phyloP scores from a whole-genome alignment of 2,329 filamentous ascomycete species.

The Camptophora hylomeconis region DNA sequence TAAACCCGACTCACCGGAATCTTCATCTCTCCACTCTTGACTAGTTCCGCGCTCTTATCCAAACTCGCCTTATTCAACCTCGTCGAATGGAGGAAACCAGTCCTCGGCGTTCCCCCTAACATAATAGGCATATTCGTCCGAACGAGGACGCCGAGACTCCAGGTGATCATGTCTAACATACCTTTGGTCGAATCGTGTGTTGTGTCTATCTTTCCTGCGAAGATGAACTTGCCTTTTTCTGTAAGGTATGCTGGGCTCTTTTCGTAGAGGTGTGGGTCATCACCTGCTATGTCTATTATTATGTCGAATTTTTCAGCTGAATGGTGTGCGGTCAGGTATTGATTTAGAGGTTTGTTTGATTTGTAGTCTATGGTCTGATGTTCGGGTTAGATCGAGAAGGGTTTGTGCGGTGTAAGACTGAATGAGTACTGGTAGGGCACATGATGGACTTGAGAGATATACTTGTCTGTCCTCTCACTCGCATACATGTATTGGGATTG shows the following conservation, averaged over 20 bases:
- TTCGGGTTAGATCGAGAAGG: too few relatives aligned
- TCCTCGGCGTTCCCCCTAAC: conserved; percentile 7
- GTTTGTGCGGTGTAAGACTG: not conserved
- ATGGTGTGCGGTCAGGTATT: conserved; percentile 5
- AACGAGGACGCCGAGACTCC: not conserved
- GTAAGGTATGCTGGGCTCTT: conserved; percentile 6
- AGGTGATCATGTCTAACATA: conserved; percentile 2
- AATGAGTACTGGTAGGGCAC: too few relatives aligned
- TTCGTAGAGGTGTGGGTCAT: conserved; percentile 4
- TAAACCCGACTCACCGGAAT: conserved; percentile 27
- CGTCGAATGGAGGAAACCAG: conserved; percentile 6
- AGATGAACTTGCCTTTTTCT: conserved; percentile 4
- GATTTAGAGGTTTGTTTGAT: conserved; percentile 2
- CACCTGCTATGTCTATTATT: conserved; percentile 7
- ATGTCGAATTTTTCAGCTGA: conserved; percentile 5
- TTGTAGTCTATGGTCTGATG: conserved; percentile 7
- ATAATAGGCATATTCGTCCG: conserved; percentile 2
- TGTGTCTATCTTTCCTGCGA: conserved; percentile 5
- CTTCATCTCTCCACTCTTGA: conserved; percentile 23
- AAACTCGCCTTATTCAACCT: conserved; percentile 20
- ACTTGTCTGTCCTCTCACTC: too few relatives aligned
- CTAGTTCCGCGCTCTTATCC: conserved; percentile 23
- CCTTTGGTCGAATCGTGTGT: conserved; percentile 1
- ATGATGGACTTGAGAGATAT: too few relatives aligned
- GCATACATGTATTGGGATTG: too few relatives aligned